Evolutionary conservation across 257 asterid genomes (phyloP).

Genomic region (Phtheirospermum japonicum): DNA sequence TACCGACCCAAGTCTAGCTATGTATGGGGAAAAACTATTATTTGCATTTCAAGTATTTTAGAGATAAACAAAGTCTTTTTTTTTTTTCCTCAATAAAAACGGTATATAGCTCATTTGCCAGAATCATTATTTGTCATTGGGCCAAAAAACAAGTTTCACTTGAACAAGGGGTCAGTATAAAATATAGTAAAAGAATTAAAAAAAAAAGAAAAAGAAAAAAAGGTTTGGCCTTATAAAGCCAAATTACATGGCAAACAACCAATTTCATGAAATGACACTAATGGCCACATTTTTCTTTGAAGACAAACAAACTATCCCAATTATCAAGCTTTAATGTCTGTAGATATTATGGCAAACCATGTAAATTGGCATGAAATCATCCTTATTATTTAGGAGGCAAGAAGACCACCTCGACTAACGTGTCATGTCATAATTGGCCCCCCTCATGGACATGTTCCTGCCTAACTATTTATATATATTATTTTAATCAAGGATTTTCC

Average conservation of each 20-base stretch:
- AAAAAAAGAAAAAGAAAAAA: too few species aligned
- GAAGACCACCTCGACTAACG: conserved; percentile 24
- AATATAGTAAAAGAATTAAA: too few species aligned
- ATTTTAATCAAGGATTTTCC: too few species aligned
- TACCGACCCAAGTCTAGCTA: too few species aligned
- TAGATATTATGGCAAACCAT: conserved; percentile 25
- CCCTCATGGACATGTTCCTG: conserved; percentile 27
- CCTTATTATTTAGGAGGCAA: conserved; percentile 31
- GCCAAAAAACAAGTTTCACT: conserved; percentile 19
- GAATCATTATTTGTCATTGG: background rate
- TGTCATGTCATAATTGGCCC: conserved; percentile 20
- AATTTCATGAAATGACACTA: conserved; percentile 20
- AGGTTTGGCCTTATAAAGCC: too few species aligned
- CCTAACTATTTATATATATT: conserved; percentile 34
- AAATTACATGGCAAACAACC: background rate
- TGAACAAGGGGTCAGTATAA: conserved; percentile 4
- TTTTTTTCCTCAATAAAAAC: too few species aligned
- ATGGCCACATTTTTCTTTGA: conserved; percentile 20
- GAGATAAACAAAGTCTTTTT: too few species aligned
- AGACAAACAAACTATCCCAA: conserved; percentile 4
- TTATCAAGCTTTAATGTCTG: conserved; percentile 38
- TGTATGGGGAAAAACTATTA: too few species aligned
- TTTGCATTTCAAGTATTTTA: too few species aligned
- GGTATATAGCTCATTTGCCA: too few species aligned
- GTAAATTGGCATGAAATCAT: conserved; percentile 28